phyloP scores from a whole-genome alignment of 2,329 filamentous ascomycete genomes.

The Epicoccum sorghinum region DNA sequence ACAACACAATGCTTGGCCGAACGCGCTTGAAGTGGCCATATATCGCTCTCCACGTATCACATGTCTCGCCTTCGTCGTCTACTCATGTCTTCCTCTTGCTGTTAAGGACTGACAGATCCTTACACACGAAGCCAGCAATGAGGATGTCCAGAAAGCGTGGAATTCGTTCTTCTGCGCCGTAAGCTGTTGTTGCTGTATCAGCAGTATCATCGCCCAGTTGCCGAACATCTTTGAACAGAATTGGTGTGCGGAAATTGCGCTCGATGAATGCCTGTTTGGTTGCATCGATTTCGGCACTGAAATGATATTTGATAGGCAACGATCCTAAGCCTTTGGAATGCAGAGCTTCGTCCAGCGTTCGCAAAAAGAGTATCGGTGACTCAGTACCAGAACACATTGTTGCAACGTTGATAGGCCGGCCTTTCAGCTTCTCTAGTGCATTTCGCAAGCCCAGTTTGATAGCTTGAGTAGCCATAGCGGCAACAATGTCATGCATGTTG shows the following conservation, averaged over 20 bases:
- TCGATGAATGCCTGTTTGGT: constrained; percentile 57
- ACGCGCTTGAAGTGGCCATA: too few species aligned
- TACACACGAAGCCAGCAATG: constrained; percentile 75
- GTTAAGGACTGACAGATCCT: constrained; percentile 75
- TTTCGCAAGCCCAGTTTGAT: too few species aligned
- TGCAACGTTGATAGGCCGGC: constrained; percentile 59
- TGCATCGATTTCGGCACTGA: constrained; percentile 55
- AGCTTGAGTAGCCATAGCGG: constrained; percentile 54
- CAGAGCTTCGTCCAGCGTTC: constrained; percentile 55
- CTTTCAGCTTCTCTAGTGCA: too few species aligned
- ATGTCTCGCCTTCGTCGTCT: constrained; percentile 67
- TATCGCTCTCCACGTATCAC: constrained; percentile 68
- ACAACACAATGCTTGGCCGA: constrained; percentile 68
- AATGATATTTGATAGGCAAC: constrained; percentile 47
- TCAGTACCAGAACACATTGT: constrained; percentile 84
- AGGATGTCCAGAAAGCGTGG: constrained; percentile 68
- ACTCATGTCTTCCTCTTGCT: constrained; percentile 58
- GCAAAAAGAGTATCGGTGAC: constrained; percentile 70
- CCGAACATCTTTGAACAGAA: constrained; percentile 54
- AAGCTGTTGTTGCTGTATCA: constrained; percentile 66
- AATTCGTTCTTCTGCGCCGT: constrained; percentile 64
- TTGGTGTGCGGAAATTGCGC: constrained; percentile 50
- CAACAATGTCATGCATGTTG: constrained; percentile 57
- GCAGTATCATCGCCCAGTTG: constrained; percentile 54
- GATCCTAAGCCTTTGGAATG: constrained; percentile 10